These are phyloP conservation scores for Panicum virgatum DNA, from an alignment of 202 grass and related monocot species.

Conservation along the genomic window DNA sequence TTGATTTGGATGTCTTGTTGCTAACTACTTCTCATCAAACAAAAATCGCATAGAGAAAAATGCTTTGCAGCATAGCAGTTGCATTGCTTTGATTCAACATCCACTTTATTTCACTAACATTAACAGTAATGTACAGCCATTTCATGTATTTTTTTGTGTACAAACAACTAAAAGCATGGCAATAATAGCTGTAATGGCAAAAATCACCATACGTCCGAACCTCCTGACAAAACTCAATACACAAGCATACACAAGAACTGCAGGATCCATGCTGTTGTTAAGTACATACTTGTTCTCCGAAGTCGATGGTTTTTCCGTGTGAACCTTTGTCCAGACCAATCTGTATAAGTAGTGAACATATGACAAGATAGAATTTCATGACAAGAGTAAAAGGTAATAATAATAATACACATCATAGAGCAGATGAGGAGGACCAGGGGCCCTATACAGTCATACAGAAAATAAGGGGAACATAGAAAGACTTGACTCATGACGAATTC, in stretches of 20 bases:
- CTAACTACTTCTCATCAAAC: background rate
- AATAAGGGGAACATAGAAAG: too few species aligned
- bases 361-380: background rate
- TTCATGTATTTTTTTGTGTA: background rate
- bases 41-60: background rate
- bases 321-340: slow-evolving; percentile 94
- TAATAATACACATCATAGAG: background rate
- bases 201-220: slow-evolving; percentile 30
- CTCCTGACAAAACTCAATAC: background rate
- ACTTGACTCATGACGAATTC: too few species aligned
- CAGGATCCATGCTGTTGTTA: slow-evolving; percentile 29
- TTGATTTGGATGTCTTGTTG: slow-evolving; percentile 1
- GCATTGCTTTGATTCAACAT: background rate
- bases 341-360: slow-evolving; percentile 41
- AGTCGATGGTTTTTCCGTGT: slow-evolving; percentile 70
- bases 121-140: background rate
- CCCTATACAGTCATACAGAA: background rate
- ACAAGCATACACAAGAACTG: slow-evolving; percentile 23
- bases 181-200: background rate
- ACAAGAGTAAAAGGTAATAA: background rate
- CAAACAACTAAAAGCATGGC: background rate
- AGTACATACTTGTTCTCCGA: slow-evolving; percentile 65
- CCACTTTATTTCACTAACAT: background rate
- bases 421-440: background rate
- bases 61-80: too few species aligned